These are phyloP conservation scores for Colletotrichum limetticola DNA, from an alignment of 2,329 filamentous ascomycete genomes.

Conservation along the genomic window DNA sequence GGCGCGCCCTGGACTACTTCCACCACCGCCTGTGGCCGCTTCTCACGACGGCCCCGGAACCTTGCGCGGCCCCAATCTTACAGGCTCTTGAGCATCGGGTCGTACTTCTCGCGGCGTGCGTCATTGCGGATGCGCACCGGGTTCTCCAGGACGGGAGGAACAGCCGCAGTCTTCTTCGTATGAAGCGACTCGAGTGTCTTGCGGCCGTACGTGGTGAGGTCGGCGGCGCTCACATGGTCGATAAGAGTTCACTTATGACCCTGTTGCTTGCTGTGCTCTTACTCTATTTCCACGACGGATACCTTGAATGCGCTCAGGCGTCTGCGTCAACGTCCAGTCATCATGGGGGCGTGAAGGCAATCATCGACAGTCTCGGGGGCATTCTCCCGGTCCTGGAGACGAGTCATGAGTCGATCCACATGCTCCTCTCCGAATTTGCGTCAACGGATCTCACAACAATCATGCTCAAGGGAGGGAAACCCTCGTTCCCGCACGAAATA, in stretches of 20 bases:
- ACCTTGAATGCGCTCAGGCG: constrained; percentile 45
- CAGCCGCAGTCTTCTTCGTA: constrained; percentile 39
- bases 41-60: constrained; percentile 41
- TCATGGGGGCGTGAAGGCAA: constrained; percentile 48
- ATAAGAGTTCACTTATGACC: constrained; percentile 44
- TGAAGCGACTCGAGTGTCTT: constrained; percentile 44
- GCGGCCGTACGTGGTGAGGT: constrained; percentile 46
- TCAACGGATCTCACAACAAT: constrained; percentile 55
- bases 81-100: constrained; percentile 46
- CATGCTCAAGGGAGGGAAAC: constrained; percentile 50
- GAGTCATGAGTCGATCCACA: constrained; percentile 44
- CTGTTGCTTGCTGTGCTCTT: constrained; percentile 54
- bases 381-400: constrained; percentile 40
- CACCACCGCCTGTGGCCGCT: constrained; percentile 46
- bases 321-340: constrained; percentile 43
- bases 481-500: constrained; percentile 48
- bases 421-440: constrained; percentile 55
- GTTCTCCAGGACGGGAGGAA: constrained; percentile 44
- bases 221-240: constrained; percentile 37
- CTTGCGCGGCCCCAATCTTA: constrained; percentile 43
- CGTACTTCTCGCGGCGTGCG: constrained; percentile 45
- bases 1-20: constrained; percentile 46
- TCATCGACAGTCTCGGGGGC: constrained; percentile 45
- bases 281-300: constrained; percentile 54
- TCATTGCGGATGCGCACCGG: constrained; percentile 45